A percentile compares a stretch with the other conserved stretches of the same genome.
Evolutionary conservation across 768 basidiomycete species (phyloP).

Genomic region (Boletus reticuloceps): DNA sequence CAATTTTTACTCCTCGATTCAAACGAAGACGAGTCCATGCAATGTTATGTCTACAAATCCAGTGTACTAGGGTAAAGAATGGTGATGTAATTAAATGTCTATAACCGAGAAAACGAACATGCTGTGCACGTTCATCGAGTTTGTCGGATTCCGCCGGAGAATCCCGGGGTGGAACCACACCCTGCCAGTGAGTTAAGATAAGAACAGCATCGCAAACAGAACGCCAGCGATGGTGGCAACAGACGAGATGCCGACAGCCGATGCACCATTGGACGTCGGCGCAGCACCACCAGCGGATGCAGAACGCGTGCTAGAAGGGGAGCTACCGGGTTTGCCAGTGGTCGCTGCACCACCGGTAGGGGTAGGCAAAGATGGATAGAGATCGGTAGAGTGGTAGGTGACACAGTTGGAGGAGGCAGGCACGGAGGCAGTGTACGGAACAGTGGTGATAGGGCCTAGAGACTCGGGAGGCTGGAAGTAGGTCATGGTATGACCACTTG

Average conservation of each 20-base stretch:
- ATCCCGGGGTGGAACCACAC: neutral
- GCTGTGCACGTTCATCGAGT: too few relatives aligned
- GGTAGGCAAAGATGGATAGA: constrained; percentile 32
- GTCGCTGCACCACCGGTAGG: constrained; percentile 3
- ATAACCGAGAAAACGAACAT: too few relatives aligned
- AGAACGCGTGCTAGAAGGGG: constrained; percentile 10
- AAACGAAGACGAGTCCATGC: neutral
- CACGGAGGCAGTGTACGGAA: constrained; percentile 42
- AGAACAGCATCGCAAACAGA: constrained; percentile 34
- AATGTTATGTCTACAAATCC: neutral
- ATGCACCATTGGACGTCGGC: constrained; percentile 16
- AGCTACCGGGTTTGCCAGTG: neutral
- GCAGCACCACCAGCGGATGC: constrained; percentile 15
- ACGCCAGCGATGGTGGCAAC: constrained; percentile 32
- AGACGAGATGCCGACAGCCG: constrained; percentile 27
- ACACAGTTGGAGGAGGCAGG: constrained; percentile 46
- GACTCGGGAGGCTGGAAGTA: constrained; percentile 50
- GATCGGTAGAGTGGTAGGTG: constrained; percentile 33
- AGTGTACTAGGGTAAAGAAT: neutral
- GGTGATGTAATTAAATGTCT: neutral
- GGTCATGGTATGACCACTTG: constrained; percentile 39
- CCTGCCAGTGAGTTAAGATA: constrained; percentile 24
- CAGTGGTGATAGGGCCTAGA: constrained; percentile 38
- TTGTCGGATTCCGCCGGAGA: too few relatives aligned
- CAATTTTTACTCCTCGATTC: too few relatives aligned